These are phyloP conservation scores for Tulasnella sp. DNA, from an alignment of 768 basidiomycete genomes.

Conservation along the genomic window DNA sequence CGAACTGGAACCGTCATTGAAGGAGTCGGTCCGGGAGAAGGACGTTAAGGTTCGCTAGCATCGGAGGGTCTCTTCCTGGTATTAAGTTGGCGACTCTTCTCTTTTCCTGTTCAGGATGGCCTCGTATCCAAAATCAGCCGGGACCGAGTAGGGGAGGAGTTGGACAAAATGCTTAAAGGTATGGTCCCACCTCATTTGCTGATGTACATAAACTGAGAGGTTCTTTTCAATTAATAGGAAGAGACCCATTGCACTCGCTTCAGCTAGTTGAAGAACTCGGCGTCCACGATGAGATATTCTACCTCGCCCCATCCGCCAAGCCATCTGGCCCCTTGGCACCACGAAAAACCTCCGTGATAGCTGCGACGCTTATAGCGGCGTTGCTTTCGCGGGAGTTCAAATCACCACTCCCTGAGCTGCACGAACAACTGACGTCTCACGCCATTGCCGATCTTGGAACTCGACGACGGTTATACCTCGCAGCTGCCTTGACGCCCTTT, in stretches of 20 bases:
- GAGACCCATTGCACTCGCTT: conserved; percentile 68
- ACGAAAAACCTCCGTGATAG: conserved; percentile 47
- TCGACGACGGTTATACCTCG: conserved; percentile 68
- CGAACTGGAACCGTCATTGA: conserved; percentile 62
- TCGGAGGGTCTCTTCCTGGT: not conserved
- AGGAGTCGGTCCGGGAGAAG: conserved; percentile 55
- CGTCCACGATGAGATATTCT: conserved; percentile 66
- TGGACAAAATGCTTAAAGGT: conserved; percentile 94
- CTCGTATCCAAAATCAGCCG: conserved; percentile 77
- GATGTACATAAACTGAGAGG: not conserved
- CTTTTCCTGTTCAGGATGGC: conserved; percentile 45
- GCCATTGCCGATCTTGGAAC: conserved; percentile 41
- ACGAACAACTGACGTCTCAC: conserved; percentile 43
- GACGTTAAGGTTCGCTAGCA: conserved; percentile 53
- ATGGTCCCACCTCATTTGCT: conserved; percentile 1
- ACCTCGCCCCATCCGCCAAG: conserved; percentile 45
- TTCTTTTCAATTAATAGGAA: conserved; percentile 45
- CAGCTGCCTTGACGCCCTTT: conserved; percentile 71
- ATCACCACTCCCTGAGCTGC: conserved; percentile 32
- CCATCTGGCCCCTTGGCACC: conserved; percentile 47
- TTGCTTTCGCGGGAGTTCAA: conserved; percentile 34
- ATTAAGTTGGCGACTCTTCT: not conserved
- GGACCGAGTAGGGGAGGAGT: conserved; percentile 87
- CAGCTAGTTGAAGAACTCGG: conserved; percentile 68
- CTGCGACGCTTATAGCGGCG: conserved; percentile 55